These are phyloP conservation scores for Mortierella sp. DNA, from an alignment of 371 early-diverging fungal genomes.

Conservation along the genomic window DNA sequence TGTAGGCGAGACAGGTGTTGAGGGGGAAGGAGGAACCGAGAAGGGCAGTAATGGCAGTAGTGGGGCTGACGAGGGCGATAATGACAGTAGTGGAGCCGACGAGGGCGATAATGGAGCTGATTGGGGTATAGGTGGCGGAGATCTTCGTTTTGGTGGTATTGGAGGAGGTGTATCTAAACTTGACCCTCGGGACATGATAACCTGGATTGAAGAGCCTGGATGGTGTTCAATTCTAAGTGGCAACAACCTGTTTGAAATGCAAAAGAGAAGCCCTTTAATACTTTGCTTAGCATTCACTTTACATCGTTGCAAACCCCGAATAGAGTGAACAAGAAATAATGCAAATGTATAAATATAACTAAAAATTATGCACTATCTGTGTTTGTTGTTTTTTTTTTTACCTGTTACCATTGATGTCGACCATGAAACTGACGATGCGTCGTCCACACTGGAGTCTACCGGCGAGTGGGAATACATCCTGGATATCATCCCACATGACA, in stretches of 20 bases:
- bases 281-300: background rate
- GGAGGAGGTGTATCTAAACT: conserved; percentile 4
- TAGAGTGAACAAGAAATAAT: background rate
- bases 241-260: background rate
- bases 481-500: conserved; percentile 33
- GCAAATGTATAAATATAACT: too few relatives aligned
- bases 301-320: background rate
- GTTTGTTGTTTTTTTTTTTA: conserved; percentile 1
- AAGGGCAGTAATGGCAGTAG: background rate
- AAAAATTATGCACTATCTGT: too few relatives aligned
- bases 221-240: conserved; percentile 14
- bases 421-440: conserved; percentile 21
- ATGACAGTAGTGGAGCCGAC: background rate
- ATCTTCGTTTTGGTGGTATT: background rate
- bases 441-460: conserved; percentile 19
- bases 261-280: background rate
- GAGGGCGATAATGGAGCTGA: background rate
- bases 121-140: background rate
- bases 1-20: background rate
- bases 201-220: conserved; percentile 3
- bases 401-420: conserved; percentile 20
- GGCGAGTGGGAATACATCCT: conserved; percentile 17
- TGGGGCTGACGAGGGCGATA: too few relatives aligned
- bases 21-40: background rate
- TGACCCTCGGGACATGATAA: conserved; percentile 12